A percentile compares a stretch with the other conserved stretches of the same genome.
These are phyloP conservation scores for Lactuca saligna DNA, from an alignment of 129 eudicot genomes.

Conservation along the genomic window DNA sequence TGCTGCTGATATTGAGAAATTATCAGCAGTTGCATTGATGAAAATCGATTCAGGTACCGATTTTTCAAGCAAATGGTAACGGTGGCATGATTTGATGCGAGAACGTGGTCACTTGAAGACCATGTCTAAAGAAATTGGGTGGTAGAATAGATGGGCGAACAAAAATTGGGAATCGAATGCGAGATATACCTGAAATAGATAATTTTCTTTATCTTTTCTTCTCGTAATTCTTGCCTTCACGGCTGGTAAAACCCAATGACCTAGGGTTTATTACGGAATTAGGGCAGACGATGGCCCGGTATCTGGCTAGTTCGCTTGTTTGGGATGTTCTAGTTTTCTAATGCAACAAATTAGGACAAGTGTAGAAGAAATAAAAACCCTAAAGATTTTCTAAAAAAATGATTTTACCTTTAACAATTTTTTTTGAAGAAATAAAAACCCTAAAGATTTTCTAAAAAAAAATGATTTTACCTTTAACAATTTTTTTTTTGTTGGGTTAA, in stretches of 20 bases:
- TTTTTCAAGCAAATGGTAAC: conserved; percentile 1
- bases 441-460: too few relatives aligned
- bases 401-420: too few relatives aligned
- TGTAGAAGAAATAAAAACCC: too few relatives aligned
- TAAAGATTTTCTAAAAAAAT: too few relatives aligned
- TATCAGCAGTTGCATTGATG: conserved; percentile 20
- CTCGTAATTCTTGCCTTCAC: conserved; percentile 4
- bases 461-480: too few relatives aligned
- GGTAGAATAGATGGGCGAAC: conserved; percentile 3
- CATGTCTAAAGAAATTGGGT: conserved; percentile 24
- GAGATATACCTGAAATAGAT: conserved; percentile 11
- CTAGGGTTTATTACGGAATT: conserved; percentile 25
- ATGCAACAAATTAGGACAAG: not conserved
- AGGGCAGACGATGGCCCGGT: conserved; percentile 23
- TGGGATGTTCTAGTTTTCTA: not conserved
- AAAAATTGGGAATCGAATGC: conserved; percentile 15
- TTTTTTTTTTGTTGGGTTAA: too few relatives aligned
- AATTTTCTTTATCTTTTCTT: not conserved
- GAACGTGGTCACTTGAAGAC: conserved; percentile 50
- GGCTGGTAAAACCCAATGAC: conserved; percentile 25
- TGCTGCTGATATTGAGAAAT: conserved; percentile 24
- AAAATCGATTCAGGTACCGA: not conserved
- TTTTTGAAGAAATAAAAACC: too few relatives aligned
- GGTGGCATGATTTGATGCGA: conserved; percentile 30
- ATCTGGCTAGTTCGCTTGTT: not conserved